phyloP scores from a whole-genome alignment of 2,329 filamentous ascomycete species.

The Ambrosiella xylebori region DNA sequence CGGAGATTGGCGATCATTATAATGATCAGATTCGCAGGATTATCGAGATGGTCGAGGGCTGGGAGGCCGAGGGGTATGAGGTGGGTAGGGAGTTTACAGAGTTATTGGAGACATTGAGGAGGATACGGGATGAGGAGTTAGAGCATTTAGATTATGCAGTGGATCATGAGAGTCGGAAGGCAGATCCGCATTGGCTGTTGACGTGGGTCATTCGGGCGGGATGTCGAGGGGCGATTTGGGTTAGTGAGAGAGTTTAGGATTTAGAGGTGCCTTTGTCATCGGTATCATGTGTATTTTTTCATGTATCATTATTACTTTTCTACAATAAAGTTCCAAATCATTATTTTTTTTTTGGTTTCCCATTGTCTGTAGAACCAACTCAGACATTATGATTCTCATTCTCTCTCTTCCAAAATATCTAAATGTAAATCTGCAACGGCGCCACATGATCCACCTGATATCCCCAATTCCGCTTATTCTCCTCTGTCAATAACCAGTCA shows the following conservation, averaged over 20 bases:
- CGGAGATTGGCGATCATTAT: constrained; percentile 91
- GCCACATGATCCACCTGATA: constrained; percentile 94
- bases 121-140: constrained; percentile 86
- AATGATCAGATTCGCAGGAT: constrained; percentile 76
- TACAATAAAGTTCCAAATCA: background rate
- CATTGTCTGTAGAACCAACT: background rate
- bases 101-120: constrained; percentile 55
- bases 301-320: background rate
- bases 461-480: constrained; percentile 86
- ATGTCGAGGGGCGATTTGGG: constrained; percentile 82
- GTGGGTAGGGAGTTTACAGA: constrained; percentile 60
- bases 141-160: constrained; percentile 94
- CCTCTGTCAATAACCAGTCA: constrained; percentile 85
- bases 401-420: background rate
- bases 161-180: constrained; percentile 79
- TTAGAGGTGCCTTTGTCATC: background rate
- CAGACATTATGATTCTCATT: background rate
- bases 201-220: constrained; percentile 79
- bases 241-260: constrained; percentile 53
- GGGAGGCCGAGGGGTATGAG: constrained; percentile 62
- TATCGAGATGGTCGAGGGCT: constrained; percentile 61
- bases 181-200: constrained; percentile 74
- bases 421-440: constrained; percentile 73
- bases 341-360: background rate
- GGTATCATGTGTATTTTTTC: background rate